Evolutionary conservation across 2,329 filamentous ascomycete species (phyloP).

Genomic region (Calonectria multiphialidica): DNA sequence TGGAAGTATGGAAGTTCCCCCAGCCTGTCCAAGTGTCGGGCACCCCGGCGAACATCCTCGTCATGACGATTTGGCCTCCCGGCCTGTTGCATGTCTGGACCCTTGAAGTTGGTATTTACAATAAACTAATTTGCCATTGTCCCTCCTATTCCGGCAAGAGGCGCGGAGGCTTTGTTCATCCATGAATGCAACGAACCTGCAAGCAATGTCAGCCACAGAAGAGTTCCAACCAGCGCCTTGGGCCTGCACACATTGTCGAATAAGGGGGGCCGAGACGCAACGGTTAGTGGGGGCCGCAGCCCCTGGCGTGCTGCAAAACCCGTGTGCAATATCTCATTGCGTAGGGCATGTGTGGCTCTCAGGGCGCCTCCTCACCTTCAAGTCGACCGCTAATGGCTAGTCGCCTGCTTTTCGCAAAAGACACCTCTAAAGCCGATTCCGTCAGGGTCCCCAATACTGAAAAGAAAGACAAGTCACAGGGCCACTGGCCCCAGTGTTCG

Average conservation of each 20-base stretch:
- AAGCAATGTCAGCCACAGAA: background rate
- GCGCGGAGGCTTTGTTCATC: background rate
- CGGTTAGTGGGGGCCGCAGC: background rate
- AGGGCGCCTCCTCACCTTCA: background rate
- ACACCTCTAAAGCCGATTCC: background rate
- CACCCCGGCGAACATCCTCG: background rate
- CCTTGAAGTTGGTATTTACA: background rate
- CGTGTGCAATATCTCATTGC: conserved; percentile 1
- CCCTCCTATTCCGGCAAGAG: background rate
- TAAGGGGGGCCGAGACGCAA: conserved; percentile 10
- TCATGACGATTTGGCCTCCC: background rate
- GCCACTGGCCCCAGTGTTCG: background rate
- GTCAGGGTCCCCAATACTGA: background rate
- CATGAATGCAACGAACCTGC: background rate
- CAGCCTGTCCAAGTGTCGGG: background rate
- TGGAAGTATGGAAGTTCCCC: conserved; percentile 5
- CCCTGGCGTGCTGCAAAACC: conserved; percentile 12
- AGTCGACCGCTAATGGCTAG: background rate
- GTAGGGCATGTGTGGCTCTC: background rate
- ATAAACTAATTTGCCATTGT: background rate
- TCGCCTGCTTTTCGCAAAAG: background rate
- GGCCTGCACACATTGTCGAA: background rate
- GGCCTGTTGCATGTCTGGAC: background rate
- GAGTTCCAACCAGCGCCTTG: background rate
- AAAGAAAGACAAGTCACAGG: background rate